Evolutionary conservation across 1,284 basidiomycete species (phyloP), one percentile per base, ranked within the genome.

Genomic region (Athelia psychrophila): DNA sequence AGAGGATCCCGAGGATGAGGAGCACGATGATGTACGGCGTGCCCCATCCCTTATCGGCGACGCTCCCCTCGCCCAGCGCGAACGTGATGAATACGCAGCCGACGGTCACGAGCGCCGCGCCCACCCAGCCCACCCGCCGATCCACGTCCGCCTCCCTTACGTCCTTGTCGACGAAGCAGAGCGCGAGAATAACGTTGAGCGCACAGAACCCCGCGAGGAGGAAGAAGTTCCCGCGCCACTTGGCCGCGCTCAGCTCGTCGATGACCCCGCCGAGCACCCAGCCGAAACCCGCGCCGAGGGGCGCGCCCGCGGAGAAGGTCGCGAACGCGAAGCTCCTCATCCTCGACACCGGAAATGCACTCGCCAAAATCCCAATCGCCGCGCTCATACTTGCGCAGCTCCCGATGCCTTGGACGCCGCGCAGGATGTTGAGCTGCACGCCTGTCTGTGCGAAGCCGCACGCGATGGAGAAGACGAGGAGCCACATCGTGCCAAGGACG

Each of bases 61-160:
- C 70, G 44, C 82, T 79, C 1, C 88, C 92, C 61, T 92, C 83
- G 44, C 86, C 84, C 1, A 96, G 78, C 0, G 86, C 83, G 61
- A 95, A 95, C 12, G 90, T 79, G 55, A 96, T 76, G 2, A 95
- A 73, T 0, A 91, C 84, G 13, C 95, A 73, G 0, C 90, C 93
- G 0, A 76, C 65, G 0, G 91, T 93, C 44, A 92, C 77, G 25
- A 95, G 68, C n/a, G 81, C 70, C 0, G 88, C 88, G 3, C 94
- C 93, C 19, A 91, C 61, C 89, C 91, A 95, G 63, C 96, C 93
- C 0, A 96, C 75, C 0, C 88, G 76, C 22, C 70, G 70, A 57
- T 91, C 86, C 0, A 42, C 50, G 0, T 81, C 79, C 4, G 63
- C 57, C 0, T 30, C 27, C 6, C 72, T 71, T 3, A 62, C 19